phyloP scores from a whole-genome alignment of 1,139 yeast genomes.

The Hanseniaspora gamundiae region DNA sequence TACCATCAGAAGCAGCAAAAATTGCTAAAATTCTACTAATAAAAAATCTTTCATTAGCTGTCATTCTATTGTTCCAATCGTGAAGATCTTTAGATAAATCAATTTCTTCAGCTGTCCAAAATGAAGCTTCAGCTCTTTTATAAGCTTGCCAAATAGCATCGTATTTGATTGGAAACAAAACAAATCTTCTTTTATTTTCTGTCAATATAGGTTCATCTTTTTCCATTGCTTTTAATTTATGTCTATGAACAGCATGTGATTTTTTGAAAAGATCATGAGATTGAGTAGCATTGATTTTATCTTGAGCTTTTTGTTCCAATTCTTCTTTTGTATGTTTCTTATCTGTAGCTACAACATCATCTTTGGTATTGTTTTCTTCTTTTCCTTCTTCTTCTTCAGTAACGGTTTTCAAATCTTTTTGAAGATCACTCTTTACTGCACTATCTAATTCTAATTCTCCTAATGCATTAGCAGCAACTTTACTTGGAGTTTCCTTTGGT shows the following conservation, averaged over 20 bases:
- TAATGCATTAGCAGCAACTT: constrained; percentile 31
- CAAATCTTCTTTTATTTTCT: constrained; percentile 86
- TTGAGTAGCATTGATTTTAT: constrained; percentile 5
- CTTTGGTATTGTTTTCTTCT: constrained; percentile 8
- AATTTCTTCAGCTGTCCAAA: constrained; percentile 99
- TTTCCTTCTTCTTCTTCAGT: constrained; percentile 10
- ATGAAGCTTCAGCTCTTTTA: constrained; percentile 97
- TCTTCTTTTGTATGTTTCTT: constrained; percentile 6
- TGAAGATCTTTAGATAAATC: constrained; percentile 82
- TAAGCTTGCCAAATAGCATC: constrained; percentile 99
- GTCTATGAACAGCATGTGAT: constrained; percentile 58
- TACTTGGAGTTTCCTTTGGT: constrained; percentile 34
- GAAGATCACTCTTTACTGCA: constrained; percentile 17
- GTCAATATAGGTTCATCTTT: constrained; percentile 77
- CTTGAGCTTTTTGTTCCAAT: constrained; percentile 4
- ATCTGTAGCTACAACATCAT: constrained; percentile 6
- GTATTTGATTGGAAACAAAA: constrained; percentile 91
- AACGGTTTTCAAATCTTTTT: constrained; percentile 14
- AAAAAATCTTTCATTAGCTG: constrained; percentile 82
- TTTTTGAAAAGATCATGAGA: constrained; percentile 44
- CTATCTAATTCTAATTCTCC: constrained; percentile 27
- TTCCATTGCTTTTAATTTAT: constrained; percentile 59
- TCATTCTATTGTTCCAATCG: constrained; percentile 82
- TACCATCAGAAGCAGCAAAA: constrained; percentile 97
- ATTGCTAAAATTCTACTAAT: constrained; percentile 90